Base-by-base conservation (phyloP, 345 rosid species). In the Acer negundo region DNA sequence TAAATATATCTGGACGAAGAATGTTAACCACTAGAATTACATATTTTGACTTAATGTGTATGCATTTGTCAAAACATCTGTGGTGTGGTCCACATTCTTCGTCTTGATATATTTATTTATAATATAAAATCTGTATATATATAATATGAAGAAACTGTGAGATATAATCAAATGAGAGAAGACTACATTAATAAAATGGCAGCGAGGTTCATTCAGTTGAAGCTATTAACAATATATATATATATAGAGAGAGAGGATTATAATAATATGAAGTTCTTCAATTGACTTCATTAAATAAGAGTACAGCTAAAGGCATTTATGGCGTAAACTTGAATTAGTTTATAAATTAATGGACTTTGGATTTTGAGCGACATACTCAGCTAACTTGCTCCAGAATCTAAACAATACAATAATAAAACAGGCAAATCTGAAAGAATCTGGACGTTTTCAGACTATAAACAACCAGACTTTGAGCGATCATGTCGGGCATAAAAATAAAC, bases 151-250 rank as follows among this genome's bases (percentile, higher is more conserved):
- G 73, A 70, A 49, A 47, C 22, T 12, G 26, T 19, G 42, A 71
- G 63, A 56, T 26, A 53, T 55, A 42, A 71, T 0, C 19, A 70
- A 70, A 47, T 4, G 10, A 15, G 23, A 24, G 24, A 1, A 35
- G 20, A 10, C 2, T 1, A 40, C 59, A 0, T 10, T n/a, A 5
- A 9, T 10, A 40, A 62, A 72, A 23, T 24, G 3, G 70, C 15
- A 31, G 62, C 70, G 7, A 51, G 62, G 24, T 64, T 65, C 70
- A 49, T 64, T 64, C 70, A 49, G 70, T 73, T 20, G 42, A 70
- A 53, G 46, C 16, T 35, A 55, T 9, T 7, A 47, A 31, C 23
- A 16, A 53, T 3, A 70, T 10, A 9, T 13, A 63, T 63, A 23
- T 62, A 7, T 0, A 24, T n/a, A n/a, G n/a, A n/a, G n/a, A n/a